Base-by-base conservation (phyloP, 1,284 basidiomycete genomes). In the Boletus smithii region DNA sequence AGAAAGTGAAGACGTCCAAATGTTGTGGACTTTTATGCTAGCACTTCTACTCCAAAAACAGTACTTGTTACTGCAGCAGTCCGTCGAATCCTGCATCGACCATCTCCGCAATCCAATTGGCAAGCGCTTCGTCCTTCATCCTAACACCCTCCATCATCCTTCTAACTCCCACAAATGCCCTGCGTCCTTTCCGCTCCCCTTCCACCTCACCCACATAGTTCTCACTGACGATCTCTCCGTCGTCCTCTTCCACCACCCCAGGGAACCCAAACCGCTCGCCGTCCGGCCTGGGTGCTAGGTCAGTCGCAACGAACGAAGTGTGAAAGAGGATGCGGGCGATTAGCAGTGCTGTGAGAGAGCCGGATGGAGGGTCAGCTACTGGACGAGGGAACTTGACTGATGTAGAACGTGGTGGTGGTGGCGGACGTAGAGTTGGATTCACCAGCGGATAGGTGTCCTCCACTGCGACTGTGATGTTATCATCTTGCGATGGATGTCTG, bases 231-330 rank as follows among this genome's bases (percentile, higher is more conserved):
- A 51, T 60, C 37, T 74, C 69, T 14, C 82, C 83, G 10, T 79
- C 81, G 10, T 73, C 71, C 16, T 87, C 85, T 53, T 86, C 84
- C 30, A 85, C 72, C 38, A 84, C 45, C 0, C 85, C 87, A 6
- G 88, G 88, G 63, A 91, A 91, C 3, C 88, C 88, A 63, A 90
- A 91, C 55, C 88, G 86, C 51, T 90, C 84, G 8, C 76, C 82
- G 60, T 90, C 87, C 3, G 75, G 79, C 11, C 84, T 74, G 13
- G 87, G 87, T 0, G 88, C 87, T 23, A 76, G 75, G 51, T 88
- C 85, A 11, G 68, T 64, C 3, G 83, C 78, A 13, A 83, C 82
- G 55, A 88, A 89, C 1, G 88, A 80, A 3, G 79, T 77, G 26
- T 86, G 77, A 64, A 87, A 91, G 14, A 91, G 71, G 42, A 88